Percentiles rank a stretch among this genome's conserved stretches.
These are phyloP conservation scores for Olyra latifolia DNA, from an alignment of 176 grass and related monocot genomes.

Conservation along the genomic window DNA sequence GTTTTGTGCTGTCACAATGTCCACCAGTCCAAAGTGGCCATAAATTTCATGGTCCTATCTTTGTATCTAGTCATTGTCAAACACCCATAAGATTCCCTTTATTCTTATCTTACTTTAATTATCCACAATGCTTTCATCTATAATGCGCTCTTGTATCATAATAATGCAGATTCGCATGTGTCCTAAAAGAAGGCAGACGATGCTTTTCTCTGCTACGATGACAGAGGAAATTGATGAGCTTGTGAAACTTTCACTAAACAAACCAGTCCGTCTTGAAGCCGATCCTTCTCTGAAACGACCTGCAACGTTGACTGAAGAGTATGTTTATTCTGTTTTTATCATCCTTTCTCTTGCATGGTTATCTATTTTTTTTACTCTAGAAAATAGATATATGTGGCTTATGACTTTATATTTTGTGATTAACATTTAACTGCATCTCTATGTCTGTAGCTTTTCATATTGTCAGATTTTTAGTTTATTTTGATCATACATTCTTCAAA, in stretches of 20 bases:
- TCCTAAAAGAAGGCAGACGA: slow-evolving; percentile 88
- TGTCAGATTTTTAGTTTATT: slow-evolving; percentile 5
- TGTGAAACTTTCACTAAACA: slow-evolving; percentile 87
- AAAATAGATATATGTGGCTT: not conserved
- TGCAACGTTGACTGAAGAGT: slow-evolving; percentile 89
- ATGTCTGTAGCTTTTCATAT: not conserved
- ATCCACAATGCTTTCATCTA: not conserved
- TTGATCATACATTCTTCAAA: slow-evolving; percentile 18
- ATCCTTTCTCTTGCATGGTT: slow-evolving; percentile 19
- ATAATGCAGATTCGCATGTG: slow-evolving; percentile 77
- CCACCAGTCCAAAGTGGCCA: not conserved
- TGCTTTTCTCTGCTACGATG: slow-evolving; percentile 99
- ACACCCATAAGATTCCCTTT: not conserved
- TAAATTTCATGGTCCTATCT: not conserved
- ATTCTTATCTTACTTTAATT: not conserved
- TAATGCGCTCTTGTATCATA: slow-evolving; percentile 13
- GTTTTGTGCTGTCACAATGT: not conserved
- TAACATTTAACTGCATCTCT: not conserved
- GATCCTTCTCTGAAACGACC: slow-evolving; percentile 84
- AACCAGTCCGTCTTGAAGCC: slow-evolving; percentile 86
- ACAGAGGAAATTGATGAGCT: slow-evolving; percentile 85
- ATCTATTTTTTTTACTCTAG: not conserved
- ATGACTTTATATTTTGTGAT: not conserved
- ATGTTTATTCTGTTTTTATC: slow-evolving; percentile 24
- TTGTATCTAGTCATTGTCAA: not conserved